A percentile compares a stretch with the other conserved stretches of the same genome.
These are phyloP conservation scores for Pelargonium australe DNA, from an alignment of 441 rosid species.

Conservation along the genomic window DNA sequence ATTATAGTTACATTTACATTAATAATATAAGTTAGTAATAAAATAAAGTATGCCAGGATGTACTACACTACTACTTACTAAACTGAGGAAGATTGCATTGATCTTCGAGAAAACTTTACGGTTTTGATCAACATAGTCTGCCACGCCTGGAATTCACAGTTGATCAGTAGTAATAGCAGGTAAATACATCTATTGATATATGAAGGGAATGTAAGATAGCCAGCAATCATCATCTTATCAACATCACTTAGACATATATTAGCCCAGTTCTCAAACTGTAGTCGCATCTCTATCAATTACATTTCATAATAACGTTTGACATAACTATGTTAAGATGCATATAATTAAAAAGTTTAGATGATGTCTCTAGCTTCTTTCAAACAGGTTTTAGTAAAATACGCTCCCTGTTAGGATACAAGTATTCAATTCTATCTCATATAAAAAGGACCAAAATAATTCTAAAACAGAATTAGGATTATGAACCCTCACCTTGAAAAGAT, in stretches of 20 bases:
- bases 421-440: constrained; percentile 7
- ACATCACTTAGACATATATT: not conserved
- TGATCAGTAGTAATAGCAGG: constrained; percentile 12
- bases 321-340: constrained; percentile 1
- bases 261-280: not conserved
- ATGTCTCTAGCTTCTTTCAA: not conserved
- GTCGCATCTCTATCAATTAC: constrained; percentile 2
- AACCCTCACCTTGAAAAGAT: constrained; percentile 62
- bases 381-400: not conserved
- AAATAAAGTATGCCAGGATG: constrained; percentile 18
- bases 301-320: constrained; percentile 3
- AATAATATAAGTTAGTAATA: not conserved
- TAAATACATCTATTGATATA: not conserved
- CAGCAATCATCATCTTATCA: not conserved
- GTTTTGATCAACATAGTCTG: constrained; percentile 61
- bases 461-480: constrained; percentile 9
- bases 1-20: not conserved
- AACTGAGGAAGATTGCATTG: constrained; percentile 60
- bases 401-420: not conserved
- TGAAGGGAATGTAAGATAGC: not conserved
- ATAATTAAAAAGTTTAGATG: not conserved
- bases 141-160: constrained; percentile 51
- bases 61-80: constrained; percentile 42
- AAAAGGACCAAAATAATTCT: constrained; percentile 3
- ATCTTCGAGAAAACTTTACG: constrained; percentile 60